These are phyloP conservation scores for Ophiostoma sp. DNA, from an alignment of 2,329 filamentous ascomycete genomes.

Conservation along the genomic window DNA sequence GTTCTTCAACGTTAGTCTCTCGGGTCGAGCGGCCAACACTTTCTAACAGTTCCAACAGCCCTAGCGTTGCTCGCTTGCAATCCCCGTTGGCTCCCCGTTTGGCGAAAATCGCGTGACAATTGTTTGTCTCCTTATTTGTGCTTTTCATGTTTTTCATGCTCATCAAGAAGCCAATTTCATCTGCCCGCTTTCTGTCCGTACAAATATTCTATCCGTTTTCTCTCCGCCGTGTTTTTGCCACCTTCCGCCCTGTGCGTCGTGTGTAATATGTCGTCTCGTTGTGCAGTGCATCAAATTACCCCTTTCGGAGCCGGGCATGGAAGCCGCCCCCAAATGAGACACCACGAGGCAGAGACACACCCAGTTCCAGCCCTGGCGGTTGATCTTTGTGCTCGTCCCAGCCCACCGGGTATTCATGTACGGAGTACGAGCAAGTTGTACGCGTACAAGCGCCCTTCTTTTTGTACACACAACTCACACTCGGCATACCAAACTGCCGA, in stretches of 20 bases:
- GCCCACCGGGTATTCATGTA: neutral
- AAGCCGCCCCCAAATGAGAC: slow-evolving; percentile 7
- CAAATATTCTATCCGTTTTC: neutral
- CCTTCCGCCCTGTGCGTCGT: neutral
- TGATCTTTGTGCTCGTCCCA: slow-evolving; percentile 2
- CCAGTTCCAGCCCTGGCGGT: neutral
- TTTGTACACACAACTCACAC: neutral
- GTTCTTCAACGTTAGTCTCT: neutral
- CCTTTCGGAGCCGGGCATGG: neutral
- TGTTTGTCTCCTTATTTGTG: neutral
- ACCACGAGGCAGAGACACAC: neutral
- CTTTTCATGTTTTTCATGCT: neutral
- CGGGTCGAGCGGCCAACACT: slow-evolving; percentile 4
- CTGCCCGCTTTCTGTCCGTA: neutral
- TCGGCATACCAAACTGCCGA: slow-evolving; percentile 1
- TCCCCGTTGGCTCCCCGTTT: neutral
- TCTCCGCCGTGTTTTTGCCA: neutral
- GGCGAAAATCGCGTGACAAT: neutral
- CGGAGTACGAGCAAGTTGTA: neutral
- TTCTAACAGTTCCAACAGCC: neutral
- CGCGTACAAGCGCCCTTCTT: neutral
- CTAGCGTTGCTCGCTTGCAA: slow-evolving; percentile 3
- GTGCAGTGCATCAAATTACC: neutral
- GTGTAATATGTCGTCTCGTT: neutral
- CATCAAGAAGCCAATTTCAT: no score